A percentile compares a stretch with the other conserved stretches of the same genome.
phyloP scores from a whole-genome alignment of 2,329 filamentous ascomycete species.

The Neopestalotiopsis clavispora region DNA sequence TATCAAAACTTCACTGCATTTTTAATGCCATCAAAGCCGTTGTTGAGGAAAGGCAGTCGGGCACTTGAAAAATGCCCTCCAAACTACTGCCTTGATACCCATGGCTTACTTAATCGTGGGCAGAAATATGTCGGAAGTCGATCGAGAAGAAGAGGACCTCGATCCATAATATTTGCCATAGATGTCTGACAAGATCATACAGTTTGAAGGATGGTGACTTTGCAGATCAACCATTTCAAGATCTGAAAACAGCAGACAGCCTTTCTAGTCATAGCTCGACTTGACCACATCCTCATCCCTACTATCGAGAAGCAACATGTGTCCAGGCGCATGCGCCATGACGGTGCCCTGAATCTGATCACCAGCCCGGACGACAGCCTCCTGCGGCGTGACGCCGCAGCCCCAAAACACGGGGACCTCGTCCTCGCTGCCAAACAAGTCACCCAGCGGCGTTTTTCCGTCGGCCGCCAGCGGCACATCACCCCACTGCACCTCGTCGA shows the following conservation, averaged over 20 bases:
- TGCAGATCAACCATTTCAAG: not conserved
- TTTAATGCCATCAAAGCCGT: too few species aligned
- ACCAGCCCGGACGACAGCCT: conserved; percentile 61
- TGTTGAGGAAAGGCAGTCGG: too few species aligned
- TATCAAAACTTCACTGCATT: too few species aligned
- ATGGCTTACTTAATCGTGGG: too few species aligned
- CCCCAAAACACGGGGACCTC: conserved; percentile 66
- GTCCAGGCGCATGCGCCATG: conserved; percentile 65
- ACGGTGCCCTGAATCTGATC: conserved; percentile 54
- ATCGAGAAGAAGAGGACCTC: too few species aligned
- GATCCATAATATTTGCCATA: too few species aligned
- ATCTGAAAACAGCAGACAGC: not conserved
- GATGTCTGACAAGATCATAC: too few species aligned
- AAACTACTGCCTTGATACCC: too few species aligned
- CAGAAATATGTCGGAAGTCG: too few species aligned
- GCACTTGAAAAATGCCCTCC: too few species aligned
- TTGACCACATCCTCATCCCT: conserved; percentile 42
- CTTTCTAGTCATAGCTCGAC: not conserved
- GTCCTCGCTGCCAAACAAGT: conserved; percentile 40
- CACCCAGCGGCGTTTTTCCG: conserved; percentile 40
- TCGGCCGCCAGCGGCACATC: conserved; percentile 48
- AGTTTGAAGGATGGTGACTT: too few species aligned
- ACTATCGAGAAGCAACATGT: conserved; percentile 66
- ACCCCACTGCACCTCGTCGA: conserved; percentile 61
- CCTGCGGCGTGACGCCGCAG: conserved; percentile 70